These are phyloP conservation scores for Hypoxylon sp. DNA, from an alignment of 2,329 filamentous ascomycete genomes.

Conservation along the genomic window DNA sequence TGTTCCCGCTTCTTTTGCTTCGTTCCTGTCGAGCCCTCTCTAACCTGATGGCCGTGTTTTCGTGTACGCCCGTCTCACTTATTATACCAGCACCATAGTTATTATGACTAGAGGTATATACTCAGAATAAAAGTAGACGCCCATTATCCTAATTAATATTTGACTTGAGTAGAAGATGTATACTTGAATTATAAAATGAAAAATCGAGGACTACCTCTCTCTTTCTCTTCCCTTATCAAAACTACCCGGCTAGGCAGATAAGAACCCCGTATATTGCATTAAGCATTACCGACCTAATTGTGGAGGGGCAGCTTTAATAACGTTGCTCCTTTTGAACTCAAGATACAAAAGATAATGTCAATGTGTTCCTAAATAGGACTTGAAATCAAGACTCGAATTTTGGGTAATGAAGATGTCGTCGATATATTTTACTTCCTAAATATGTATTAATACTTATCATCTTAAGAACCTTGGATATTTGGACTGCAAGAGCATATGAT, in stretches of 20 bases:
- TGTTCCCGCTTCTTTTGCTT: not conserved
- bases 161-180: not conserved
- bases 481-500: not conserved
- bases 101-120: no score
- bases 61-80: no score
- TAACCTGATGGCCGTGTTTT: no score
- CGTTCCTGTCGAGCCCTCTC: not conserved
- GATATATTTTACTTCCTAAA: not conserved
- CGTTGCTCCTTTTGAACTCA: slow-evolving; percentile 11
- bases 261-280: slow-evolving; percentile 33
- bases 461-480: not conserved
- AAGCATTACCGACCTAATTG: slow-evolving; percentile 30
- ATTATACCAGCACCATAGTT: no score
- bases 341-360: slow-evolving; percentile 1
- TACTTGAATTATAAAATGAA: not conserved
- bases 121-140: not conserved
- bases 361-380: not conserved
- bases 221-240: not conserved
- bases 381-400: not conserved
- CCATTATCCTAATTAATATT: not conserved
- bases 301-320: slow-evolving; percentile 22
- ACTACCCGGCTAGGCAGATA: slow-evolving; percentile 6
- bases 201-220: not conserved
- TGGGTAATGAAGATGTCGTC: not conserved
- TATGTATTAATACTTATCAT: not conserved